Evolutionary conservation across 345 rosid genomes (phyloP), one percentile per base, ranked within the genome.

Genomic region (Melaleuca quinquenervia): DNA sequence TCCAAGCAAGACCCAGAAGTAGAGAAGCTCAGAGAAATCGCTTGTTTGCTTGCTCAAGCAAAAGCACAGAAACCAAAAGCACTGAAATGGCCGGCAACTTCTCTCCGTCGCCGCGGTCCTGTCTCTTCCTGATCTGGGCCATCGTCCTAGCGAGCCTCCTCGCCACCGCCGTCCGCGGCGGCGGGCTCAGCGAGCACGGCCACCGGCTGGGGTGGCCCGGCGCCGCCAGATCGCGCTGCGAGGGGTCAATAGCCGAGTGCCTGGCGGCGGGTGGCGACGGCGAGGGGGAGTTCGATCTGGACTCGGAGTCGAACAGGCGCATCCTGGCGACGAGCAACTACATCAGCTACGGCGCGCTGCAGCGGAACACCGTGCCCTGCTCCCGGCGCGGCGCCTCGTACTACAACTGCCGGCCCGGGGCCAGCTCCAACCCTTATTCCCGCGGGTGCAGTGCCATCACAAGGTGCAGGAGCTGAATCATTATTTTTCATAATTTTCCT

Each of bases 301-400:
- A 94, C 51, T 91, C 98, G 2, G 99, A 96, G 85, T 94, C 90
- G 90, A 95, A 86, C 93, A 83, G 99, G 88, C 96, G 99, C 56
- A 95, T 98, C 24, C 89, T 97, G 86, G 95, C 96, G 4, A 94
- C 96, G 52, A 91, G 53, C 90, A 93, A 60, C 74, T 96, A 95
- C 92, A 87, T 97, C 84, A 93, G 99, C 98, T 97, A 97, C 88
- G 98, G 96, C 50, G 98, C 98, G 44, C 93, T 97, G 84, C 94
- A 86, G 96, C 94, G 91, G 93, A 92, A 97, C 95, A 89, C 89
- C 51, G 99, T 97, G 13, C 99, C 99, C 45, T 97, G 99, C 88
- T 96, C 99, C 8, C 91, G 94, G 3, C 96, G 99, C 50, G 98
- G 99, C 6, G 95, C 98, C 18, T 95, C 98, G n/a, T 97, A 97